Evolutionary conservation across 2,329 filamentous ascomycete genomes (phyloP), one percentile per base, ranked within the genome.

Genomic region (Chrysoporthe cubensis): DNA sequence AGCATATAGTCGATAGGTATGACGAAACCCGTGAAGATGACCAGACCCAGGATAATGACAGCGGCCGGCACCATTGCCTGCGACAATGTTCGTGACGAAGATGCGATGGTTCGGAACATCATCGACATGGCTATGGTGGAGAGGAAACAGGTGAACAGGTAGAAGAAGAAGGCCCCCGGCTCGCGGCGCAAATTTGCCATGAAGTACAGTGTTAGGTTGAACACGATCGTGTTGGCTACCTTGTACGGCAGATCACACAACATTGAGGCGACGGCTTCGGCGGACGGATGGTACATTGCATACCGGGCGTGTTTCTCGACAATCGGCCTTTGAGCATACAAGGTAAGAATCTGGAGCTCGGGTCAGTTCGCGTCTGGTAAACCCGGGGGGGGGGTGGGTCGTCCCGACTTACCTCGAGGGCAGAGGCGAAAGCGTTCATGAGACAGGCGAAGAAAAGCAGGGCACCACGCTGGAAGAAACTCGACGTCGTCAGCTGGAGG

Each of bases 301-400:
- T 97, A 97, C 67, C 91, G 88, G 66, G 85, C 82, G 73, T 97
- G 94, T 77, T 97, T 97, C 76, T 97, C 93, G 69, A 97, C 93
- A 73, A 97, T 97, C 1, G 92, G 91, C 48, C 94, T 90, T 85
- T 97, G 94, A 2, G 92, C 88, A 76, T 96, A 97, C 4, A 97
- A 85, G 0, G 92, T 94, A 44, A 96, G 79, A 76, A 97, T 96
- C 84, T 90, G 69, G 13, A 1, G 14, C n/a, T 16, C 14, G 3
- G 80, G 42, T 61, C n/a, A 60, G 57, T 14, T 43, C 40, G 44
- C 21, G 16, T n/a, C 59, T 48, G 13, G n/a, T n/a, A 16, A 32
- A 14, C n/a, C 8, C 0, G 4, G n/a, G 9, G n/a, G 4, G 58
- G 21, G 40, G 21, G 14, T 1, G 21, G 42, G 8, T 60, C 3